Evolutionary conservation across 2,329 filamentous ascomycete species (phyloP), one percentile per base, ranked within the genome.

Genomic region (Clarireedia hainanense): DNA sequence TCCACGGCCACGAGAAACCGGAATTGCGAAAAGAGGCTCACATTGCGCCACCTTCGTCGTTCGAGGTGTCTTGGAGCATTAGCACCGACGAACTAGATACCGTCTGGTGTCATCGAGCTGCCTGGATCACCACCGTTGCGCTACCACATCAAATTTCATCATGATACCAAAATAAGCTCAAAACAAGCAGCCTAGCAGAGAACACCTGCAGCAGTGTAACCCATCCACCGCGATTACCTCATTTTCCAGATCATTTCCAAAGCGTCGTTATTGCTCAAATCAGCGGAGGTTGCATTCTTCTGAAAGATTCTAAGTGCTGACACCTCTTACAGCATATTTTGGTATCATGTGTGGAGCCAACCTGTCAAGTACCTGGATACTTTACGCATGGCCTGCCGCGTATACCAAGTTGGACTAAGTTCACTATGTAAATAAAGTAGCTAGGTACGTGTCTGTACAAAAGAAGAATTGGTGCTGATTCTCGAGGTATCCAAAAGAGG

Each of bases 221-320:
- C 23, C 26, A 40, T 20, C 36, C 46, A 20, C 52, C 39, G 50
- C 45, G 47, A 55, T 55, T 55, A 50, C 39, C 52, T 55, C 52
- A 55, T 55, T 37, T 23, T 26, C 23, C 14, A 37, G 15, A 12
- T 17, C 20, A 27, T 14, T 6, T 50, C 26, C 47, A 55, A 36
- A 34, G 36, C 50, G 20, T 45, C 15, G 27, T 14, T 37, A 20
- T 23, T 50, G 34, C 20, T 37, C 47, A 30, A 26, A 36, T 47
- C 50, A 6, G 6, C 47, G 43, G 34, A 10, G 17, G 23, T 17
- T 6, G 17, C 17, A 5, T n/a, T 20, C 20, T 43, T 43, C 40
- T 50, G 14, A n/a, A 12, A 50, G 36, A 45, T 55, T 55, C 47
- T 50, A 50, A 45, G 47, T 55, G 52, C 52, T 55, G 50, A 55